Evolutionary conservation across 1,284 basidiomycete genomes (phyloP).

Genomic region (Rhodotorula sp.): DNA sequence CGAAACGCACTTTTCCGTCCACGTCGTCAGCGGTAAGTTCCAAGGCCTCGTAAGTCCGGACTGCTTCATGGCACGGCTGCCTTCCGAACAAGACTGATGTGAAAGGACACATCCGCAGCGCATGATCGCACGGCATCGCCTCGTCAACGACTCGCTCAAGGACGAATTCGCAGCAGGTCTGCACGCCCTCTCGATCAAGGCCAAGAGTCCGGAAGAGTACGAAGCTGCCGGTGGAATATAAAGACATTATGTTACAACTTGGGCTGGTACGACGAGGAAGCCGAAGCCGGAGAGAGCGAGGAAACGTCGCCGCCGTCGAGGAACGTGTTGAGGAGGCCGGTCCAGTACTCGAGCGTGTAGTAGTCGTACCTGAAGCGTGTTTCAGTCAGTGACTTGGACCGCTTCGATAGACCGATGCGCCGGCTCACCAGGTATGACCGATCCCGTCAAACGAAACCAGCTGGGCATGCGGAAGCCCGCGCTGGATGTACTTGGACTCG

Average conservation of each 20-base stretch:
- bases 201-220: slow-evolving; percentile 40
- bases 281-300: slow-evolving; percentile 1
- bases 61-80: background rate
- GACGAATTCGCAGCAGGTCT: slow-evolving; percentile 40
- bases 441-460: slow-evolving; percentile 26
- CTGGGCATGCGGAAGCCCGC: slow-evolving; percentile 30
- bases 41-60: slow-evolving; percentile 36
- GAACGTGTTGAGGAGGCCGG: slow-evolving; percentile 23
- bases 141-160: slow-evolving; percentile 43
- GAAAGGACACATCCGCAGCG: slow-evolving; percentile 20
- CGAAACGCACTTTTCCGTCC: slow-evolving; percentile 45
- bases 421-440: slow-evolving; percentile 26
- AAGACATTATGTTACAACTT: background rate
- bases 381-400: background rate
- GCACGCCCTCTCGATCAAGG: slow-evolving; percentile 44
- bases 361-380: slow-evolving; percentile 37
- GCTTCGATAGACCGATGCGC: no score
- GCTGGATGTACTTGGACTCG: slow-evolving; percentile 33
- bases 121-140: slow-evolving; percentile 42
- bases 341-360: slow-evolving; percentile 26
- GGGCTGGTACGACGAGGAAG: background rate
- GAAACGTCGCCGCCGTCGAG: slow-evolving; percentile 19
- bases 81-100: background rate
- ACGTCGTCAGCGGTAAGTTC: slow-evolving; percentile 34
- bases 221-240: slow-evolving; percentile 3